Percentiles rank a stretch among this genome's conserved stretches.
Conservation (phyloP, 2,329 filamentous ascomycete genomes). For the Alternaria sp. region DNA sequence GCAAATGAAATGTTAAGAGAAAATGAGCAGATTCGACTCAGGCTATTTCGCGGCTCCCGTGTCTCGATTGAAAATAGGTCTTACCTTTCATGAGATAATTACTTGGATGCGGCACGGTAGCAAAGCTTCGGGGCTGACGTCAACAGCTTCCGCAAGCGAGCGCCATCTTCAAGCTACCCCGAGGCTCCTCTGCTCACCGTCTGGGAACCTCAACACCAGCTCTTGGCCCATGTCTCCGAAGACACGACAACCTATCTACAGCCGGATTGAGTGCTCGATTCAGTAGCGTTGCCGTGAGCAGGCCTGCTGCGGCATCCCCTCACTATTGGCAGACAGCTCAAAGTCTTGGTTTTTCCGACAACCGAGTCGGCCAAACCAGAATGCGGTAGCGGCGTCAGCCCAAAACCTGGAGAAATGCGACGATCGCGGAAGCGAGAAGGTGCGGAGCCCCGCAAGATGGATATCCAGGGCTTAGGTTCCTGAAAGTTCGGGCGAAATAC, state of each 20-base stretch:
- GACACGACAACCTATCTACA: neutral
- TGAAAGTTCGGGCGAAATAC: slow-evolving; percentile 35
- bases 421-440: slow-evolving; percentile 20
- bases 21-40: too few relatives aligned
- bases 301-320: slow-evolving; percentile 1
- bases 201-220: neutral
- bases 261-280: neutral
- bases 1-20: too few relatives aligned
- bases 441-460: slow-evolving; percentile 37
- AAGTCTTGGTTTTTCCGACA: slow-evolving; percentile 30
- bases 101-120: neutral
- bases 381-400: slow-evolving; percentile 20
- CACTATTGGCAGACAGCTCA: neutral
- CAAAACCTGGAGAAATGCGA: slow-evolving; percentile 34
- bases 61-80: neutral
- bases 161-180: slow-evolving; percentile 1
- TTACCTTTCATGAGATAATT: neutral
- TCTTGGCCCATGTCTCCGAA: slow-evolving; percentile 3
- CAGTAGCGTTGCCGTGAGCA: neutral
- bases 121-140: neutral
- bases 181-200: neutral
- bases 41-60: too few relatives aligned
- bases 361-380: slow-evolving; percentile 5
- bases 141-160: neutral
- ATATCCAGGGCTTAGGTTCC: slow-evolving; percentile 25